Evolutionary conservation across 2,329 filamentous ascomycete genomes (phyloP), one percentile per base, ranked within the genome.

Genomic region (Nothophaeocryptopus gaeumannii): DNA sequence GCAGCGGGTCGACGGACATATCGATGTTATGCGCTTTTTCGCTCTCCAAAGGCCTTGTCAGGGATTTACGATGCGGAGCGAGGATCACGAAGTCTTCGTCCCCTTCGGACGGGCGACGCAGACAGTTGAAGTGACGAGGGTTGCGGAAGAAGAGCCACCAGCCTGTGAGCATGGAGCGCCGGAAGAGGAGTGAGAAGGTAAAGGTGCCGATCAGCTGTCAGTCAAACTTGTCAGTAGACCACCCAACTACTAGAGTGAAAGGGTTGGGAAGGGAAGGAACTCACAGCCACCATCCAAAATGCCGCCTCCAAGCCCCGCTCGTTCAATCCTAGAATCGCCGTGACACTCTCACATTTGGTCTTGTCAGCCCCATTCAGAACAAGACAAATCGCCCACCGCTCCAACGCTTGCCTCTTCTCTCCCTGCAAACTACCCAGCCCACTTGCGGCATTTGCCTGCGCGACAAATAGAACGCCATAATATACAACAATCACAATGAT

Each of bases 401-500:
- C 45, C 3, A 83, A 79, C 26, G 78, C 75, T 13, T 63, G 82
- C 62, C 14, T 76, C 36, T 53, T 47, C 20, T 36, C 75, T 39
- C 77, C 77, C 31, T 79, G 71, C 2, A 76, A 75, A 38, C 77
- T 77, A 29, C 79, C 71, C 2, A 76, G 77, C 47, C 64, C 51
- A 26, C 81, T 71, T 5, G 84, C 76, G 10, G 83, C 79, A 58
- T 82, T 82, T 67, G 92, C 52, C 54, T 56, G 85, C 65, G 86
- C 84, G 36, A 95, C 83, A 63, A 93, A 95, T 39, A 92, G 77
- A 35, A 90, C 74, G 1, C 88, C 83, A 67, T 93, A 93, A 75
- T 91, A 91, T 58, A 92, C 82, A 48, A 91, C 85, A 64, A 92
- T 87, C 50, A 78, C 77, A 56, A 92, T 79, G 57, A 95, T 90